Evolutionary conservation across 2,329 filamentous ascomycete genomes (phyloP), one percentile per base, ranked within the genome.

Genomic region (Nakataea oryzae): DNA sequence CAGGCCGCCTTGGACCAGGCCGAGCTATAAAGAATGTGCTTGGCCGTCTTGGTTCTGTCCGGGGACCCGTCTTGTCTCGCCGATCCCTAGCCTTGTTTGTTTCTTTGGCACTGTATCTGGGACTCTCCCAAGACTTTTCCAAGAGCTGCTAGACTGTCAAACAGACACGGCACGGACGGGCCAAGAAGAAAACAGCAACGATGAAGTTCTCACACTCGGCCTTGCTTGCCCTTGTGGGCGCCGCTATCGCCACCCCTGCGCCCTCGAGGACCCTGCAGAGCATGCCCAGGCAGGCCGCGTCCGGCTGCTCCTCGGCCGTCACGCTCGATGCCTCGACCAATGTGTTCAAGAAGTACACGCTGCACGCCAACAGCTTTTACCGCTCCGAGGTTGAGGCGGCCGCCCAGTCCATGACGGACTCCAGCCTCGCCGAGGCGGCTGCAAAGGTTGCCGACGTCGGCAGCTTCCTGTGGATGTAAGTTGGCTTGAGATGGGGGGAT

Each of bases 381-480:
- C 71, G 73, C 47, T 60, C 64, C 24, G 74, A 76, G 71, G 69
- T 76, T 58, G 69, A 73, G 67, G 73, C 69, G 11, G 75, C 74
- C 62, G 68, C 70, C 26, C 62, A 62, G 58, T 59, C 64, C 61
- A 69, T 76, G 41, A 65, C 65, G 59, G 71, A 72, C 64, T 57
- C 67, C 17, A 68, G 63, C 64, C 67, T 73, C n/a, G 69, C 69
- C 21, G 66, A 66, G 2, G 57, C 68, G 21, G 73, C 74, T 34
- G 65, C 66, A 57, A 69, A 71, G 68, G 74, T 76, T 50, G 74
- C 74, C 61, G 70, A 76, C 47, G 68, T 75, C 58, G 75, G 74
- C 59, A 73, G 70, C 66, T 76, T 78, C 69, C 66, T 76, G 60
- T 76, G 74, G 74, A 69, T 75, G 71, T 73, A 66, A 70, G 70